Base-by-base conservation (phyloP, 2,329 filamentous ascomycete genomes). In the Penicillium sumatraense region DNA sequence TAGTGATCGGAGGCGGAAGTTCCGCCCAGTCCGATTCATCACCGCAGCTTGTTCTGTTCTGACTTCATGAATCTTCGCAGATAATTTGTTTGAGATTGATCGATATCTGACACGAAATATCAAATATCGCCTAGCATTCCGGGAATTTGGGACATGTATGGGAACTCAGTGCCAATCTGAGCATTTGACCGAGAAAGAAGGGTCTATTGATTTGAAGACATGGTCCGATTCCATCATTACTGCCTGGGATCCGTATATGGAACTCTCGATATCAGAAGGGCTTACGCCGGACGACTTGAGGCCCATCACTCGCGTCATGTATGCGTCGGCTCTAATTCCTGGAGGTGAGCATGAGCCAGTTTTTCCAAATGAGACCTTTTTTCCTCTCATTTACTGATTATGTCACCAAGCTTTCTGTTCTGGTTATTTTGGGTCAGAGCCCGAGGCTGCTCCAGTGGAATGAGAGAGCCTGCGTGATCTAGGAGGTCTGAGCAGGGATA, bases 251-350 rank as follows among this genome's bases (percentile, higher is more conserved):
- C 68, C 72, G 9, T 71, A 73, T 50, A 73, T 75, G 67, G 66
- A 75, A n/a, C 55, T 70, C 7, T 66, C 71, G 14, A 64, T 74
- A 44, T 62, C 68, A 2, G 57, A 67, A 20, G 60, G 62, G 14
- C 60, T 71, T 18, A 67, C 75, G 1, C 70, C 76, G 13, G 65
- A 75, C 4, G 80, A 82, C 42, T 62, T 85, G 59, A 70, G 74
- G 41, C 82, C 83, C 0, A 86, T 86, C 36, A 84, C 81, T 4
- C 68, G 76, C 20, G 81, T 81, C 35, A 86, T 86, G 83, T 84
- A 83, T 70, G 80, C 83, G 13, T 74, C 82, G 4, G 82, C 82
- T 29, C 60, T 85, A 59, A 76, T 83, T 47, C 80, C 82, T 4
- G 83, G 83, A 61, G 80, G 82, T 84, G 61, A 79, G 80, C 73